A percentile compares a stretch with the other conserved stretches of the same genome.
phyloP scores from a whole-genome alignment of 306 rosid species.

The Vicia villosa region DNA sequence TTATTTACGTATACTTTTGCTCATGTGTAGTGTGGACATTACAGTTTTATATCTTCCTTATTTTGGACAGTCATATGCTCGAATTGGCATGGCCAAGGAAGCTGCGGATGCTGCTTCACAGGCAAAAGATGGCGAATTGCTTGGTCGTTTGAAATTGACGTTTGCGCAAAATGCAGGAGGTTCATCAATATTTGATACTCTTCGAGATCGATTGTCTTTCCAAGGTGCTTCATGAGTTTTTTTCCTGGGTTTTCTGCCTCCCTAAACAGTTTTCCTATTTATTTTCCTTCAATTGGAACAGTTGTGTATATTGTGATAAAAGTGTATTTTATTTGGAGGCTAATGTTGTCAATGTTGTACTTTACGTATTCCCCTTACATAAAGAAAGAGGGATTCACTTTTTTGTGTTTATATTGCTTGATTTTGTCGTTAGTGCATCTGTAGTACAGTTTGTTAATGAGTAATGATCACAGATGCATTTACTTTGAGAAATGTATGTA shows the following conservation, averaged over 20 bases:
- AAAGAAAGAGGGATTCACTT: constrained; percentile 24
- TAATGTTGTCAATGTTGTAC: constrained; percentile 20
- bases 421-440: constrained; percentile 30
- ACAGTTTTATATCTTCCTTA: constrained; percentile 20
- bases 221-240: constrained; percentile 66
- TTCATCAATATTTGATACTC: constrained; percentile 81
- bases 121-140: constrained; percentile 92
- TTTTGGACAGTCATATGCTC: constrained; percentile 79
- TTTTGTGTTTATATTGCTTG: constrained; percentile 22
- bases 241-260: constrained; percentile 4
- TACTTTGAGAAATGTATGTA: too few species aligned
- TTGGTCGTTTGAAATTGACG: constrained; percentile 81
- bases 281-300: background rate
- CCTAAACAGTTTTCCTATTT: background rate
- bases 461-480: background rate
- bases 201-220: constrained; percentile 77
- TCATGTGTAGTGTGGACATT: background rate
- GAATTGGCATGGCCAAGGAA: constrained; percentile 97
- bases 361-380: background rate
- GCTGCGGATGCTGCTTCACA: constrained; percentile 98
- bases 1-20: too few species aligned
- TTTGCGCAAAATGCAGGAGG: constrained; percentile 87
- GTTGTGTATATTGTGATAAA: constrained; percentile 47
- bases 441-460: constrained; percentile 3
- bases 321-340: constrained; percentile 39